Percentiles rank a stretch among this genome's conserved stretches.
These are phyloP conservation scores for Fusarium sp. DNA, from an alignment of 2,329 filamentous ascomycete species.

Conservation along the genomic window DNA sequence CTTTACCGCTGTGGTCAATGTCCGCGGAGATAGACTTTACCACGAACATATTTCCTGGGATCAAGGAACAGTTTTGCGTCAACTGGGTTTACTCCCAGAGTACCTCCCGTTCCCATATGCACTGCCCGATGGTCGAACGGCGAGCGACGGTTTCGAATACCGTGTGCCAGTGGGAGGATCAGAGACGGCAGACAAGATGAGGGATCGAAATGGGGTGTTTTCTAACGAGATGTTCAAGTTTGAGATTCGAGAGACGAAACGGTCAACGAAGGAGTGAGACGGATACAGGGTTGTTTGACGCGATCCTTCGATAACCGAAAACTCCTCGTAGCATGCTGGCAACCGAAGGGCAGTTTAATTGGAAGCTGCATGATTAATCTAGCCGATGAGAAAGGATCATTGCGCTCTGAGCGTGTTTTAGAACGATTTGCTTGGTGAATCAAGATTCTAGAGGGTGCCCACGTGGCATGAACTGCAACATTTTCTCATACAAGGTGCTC, in stretches of 20 bases:
- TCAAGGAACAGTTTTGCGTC: conserved; percentile 71
- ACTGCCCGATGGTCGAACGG: conserved; percentile 51
- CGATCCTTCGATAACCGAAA: not conserved
- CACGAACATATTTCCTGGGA: conserved; percentile 79
- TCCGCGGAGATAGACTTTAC: conserved; percentile 72
- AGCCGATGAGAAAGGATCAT: not conserved
- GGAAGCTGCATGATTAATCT: not conserved
- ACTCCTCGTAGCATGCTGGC: not conserved
- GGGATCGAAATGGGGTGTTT: conserved; percentile 44
- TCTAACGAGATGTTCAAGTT: conserved; percentile 50
- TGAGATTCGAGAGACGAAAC: conserved; percentile 25
- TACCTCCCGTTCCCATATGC: conserved; percentile 73
- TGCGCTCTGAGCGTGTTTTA: not conserved
- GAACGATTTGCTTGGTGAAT: not conserved
- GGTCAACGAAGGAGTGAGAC: not conserved
- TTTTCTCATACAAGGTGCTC: not conserved
- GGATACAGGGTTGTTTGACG: not conserved
- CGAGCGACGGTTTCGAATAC: conserved; percentile 46
- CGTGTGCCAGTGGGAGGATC: conserved; percentile 48
- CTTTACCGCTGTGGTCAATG: conserved; percentile 71
- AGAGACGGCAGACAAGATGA: conserved; percentile 50
- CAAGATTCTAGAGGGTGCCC: not conserved
- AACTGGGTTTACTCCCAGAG: conserved; percentile 66
- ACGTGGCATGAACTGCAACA: not conserved
- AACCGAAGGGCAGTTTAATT: not conserved